Evolutionary conservation across 2,329 filamentous ascomycete genomes (phyloP).

Genomic region (Calcarisporium arbuscula): DNA sequence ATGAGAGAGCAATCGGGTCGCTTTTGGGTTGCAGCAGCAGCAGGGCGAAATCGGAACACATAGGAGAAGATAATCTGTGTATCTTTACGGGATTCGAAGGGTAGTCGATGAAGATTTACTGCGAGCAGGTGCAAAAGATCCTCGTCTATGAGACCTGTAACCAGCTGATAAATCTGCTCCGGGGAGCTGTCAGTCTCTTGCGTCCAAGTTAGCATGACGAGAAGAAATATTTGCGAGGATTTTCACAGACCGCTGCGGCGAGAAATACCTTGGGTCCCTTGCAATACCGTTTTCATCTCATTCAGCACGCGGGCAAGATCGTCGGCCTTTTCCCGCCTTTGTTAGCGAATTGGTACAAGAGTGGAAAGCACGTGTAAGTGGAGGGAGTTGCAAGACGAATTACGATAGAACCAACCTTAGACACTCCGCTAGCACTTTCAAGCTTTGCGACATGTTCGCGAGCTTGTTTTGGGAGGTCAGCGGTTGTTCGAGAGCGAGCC

Average conservation of each 20-base stretch:
- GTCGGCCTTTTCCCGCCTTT: constrained; percentile 65
- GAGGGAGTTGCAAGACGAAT: not conserved
- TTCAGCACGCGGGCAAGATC: constrained; percentile 79
- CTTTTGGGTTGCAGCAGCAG: constrained; percentile 58
- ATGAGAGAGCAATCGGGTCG: constrained; percentile 80
- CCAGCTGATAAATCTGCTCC: constrained; percentile 81
- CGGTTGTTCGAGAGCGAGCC: constrained; percentile 42
- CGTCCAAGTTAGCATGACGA: constrained; percentile 1
- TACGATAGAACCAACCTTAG: constrained; percentile 33
- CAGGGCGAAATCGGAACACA: constrained; percentile 81
- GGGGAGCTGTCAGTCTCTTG: constrained; percentile 79
- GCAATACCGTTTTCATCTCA: constrained; percentile 88
- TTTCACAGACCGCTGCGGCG: not conserved
- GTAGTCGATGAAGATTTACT: constrained; percentile 72
- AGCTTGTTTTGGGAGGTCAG: constrained; percentile 50
- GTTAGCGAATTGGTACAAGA: no score
- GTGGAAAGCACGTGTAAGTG: constrained; percentile 11
- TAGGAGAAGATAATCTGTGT: constrained; percentile 94
- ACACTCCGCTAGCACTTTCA: constrained; percentile 39
- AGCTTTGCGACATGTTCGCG: constrained; percentile 47
- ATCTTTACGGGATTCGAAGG: constrained; percentile 95
- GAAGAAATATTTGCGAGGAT: not conserved
- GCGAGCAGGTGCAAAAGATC: constrained; percentile 83
- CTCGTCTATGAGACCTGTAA: constrained; percentile 79
- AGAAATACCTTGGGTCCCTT: constrained; percentile 78